phyloP scores from a whole-genome alignment of 192 early-diverging fungal species.

The Backusella macrospora region DNA sequence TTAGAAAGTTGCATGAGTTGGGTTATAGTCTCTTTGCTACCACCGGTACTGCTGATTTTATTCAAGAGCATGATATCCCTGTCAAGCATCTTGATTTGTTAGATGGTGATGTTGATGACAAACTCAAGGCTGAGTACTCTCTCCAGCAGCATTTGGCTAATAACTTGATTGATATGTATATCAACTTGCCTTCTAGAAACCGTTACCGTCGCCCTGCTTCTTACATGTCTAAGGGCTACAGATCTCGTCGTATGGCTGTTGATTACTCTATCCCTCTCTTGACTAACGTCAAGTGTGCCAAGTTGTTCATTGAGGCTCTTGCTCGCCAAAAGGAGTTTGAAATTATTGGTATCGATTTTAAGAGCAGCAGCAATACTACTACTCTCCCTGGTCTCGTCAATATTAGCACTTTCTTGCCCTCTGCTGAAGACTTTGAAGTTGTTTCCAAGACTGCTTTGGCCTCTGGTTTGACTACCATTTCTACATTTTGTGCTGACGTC shows the following conservation, averaged over 20 bases:
- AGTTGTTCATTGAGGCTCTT: slow-evolving; percentile 95
- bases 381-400: slow-evolving; percentile 89
- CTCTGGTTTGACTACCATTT: slow-evolving; percentile 85
- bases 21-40: slow-evolving; percentile 96
- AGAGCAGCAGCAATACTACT: slow-evolving; percentile 83
- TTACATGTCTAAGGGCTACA: slow-evolving; percentile 95
- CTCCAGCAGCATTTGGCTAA: slow-evolving; percentile 93
- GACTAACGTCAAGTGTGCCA: slow-evolving; percentile 99
- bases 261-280: slow-evolving; percentile 96
- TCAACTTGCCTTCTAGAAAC: slow-evolving; percentile 98
- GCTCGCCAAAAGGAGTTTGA: slow-evolving; percentile 70
- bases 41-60: slow-evolving; percentile 94
- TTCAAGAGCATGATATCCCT: slow-evolving; percentile 91
- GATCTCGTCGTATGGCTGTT: slow-evolving; percentile 95
- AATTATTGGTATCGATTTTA: slow-evolving; percentile 84
- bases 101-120: slow-evolving; percentile 53
- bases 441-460: slow-evolving; percentile 74
- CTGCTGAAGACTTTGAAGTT: slow-evolving; percentile 58
- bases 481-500: slow-evolving; percentile 57
- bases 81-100: slow-evolving; percentile 90
- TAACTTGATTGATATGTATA: slow-evolving; percentile 97
- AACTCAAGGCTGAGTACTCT: slow-evolving; percentile 85
- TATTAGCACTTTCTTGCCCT: slow-evolving; percentile 69
- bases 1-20: slow-evolving; percentile 79
- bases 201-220: slow-evolving; percentile 92